Base-by-base conservation (phyloP, 2,329 filamentous ascomycete genomes). In the Dothistroma pini region DNA sequence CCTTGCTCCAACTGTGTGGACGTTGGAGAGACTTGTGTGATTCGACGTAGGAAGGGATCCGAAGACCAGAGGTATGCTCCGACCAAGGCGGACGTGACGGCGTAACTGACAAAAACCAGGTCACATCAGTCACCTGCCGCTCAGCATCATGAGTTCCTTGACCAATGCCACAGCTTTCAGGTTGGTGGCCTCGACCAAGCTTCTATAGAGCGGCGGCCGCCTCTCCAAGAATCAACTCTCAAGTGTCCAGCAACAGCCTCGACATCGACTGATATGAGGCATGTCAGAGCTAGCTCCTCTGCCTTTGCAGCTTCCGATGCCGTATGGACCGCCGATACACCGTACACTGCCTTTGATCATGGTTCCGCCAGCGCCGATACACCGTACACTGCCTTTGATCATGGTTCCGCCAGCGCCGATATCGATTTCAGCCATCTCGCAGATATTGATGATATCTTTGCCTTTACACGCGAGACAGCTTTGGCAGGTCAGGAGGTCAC, bases 361-460 rank as follows among this genome's bases (percentile, higher is more conserved):
- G 49, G 49, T 8, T 52, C 49, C 8, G 49, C 49, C 14, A 52
- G 14, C 34, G 14, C 34, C 4, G 34, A 38, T 38, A 16, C 21
- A 29, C 49, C 19, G 25, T 11, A 19, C 19, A 19, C 25, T 25
- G 25, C 49, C 14, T 25, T 52, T 10, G 49, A 52, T 31, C 49
- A n/a, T 9, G 49, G 49, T 8, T 52, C 49, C 8, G 49, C 49
- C 14, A 52, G 49, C n/a, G 25, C 49, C 49, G 10, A 25, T 25
- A 32, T 34, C 14, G 65, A 62, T 55, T 65, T 67, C 57, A 64
- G 61, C 21, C 65, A 66, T 57, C 54, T 66, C 47, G 62, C 59
- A 2, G 65, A 63, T 47, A 54, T 66, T 29, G 65, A 66, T 29
- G 54, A 56, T 19, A 56, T 56, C 4, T 49, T 47, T 8, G 44